Conservation (phyloP, 1,139 yeast species). For the Debaryomycetaceae sp. region DNA sequence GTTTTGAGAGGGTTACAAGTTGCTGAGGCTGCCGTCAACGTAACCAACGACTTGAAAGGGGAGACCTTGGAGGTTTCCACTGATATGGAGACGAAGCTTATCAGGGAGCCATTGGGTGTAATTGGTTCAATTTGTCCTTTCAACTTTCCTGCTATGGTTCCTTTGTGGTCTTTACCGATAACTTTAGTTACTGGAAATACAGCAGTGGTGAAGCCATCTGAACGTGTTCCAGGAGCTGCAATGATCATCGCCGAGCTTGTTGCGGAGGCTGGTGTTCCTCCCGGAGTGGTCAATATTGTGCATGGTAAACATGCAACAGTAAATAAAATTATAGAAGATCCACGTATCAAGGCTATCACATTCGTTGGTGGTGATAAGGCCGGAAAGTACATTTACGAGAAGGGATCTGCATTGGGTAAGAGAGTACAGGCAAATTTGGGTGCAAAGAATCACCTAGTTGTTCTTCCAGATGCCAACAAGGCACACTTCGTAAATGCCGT, state of each 20-base stretch:
- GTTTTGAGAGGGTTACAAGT: slow-evolving; percentile 80
- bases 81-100: slow-evolving; percentile 79
- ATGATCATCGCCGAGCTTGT: slow-evolving; percentile 73
- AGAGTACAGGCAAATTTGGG: slow-evolving; percentile 78
- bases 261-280: slow-evolving; percentile 74
- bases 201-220: slow-evolving; percentile 73
- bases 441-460: slow-evolving; percentile 74
- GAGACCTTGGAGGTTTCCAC: slow-evolving; percentile 64
- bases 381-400: slow-evolving; percentile 67
- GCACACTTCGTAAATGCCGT: slow-evolving; percentile 63
- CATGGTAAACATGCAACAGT: slow-evolving; percentile 80
- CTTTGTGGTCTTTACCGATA: slow-evolving; percentile 78
- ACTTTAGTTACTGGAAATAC: slow-evolving; percentile 78
- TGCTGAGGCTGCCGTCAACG: slow-evolving; percentile 65
- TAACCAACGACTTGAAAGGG: slow-evolving; percentile 66
- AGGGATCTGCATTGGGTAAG: slow-evolving; percentile 68
- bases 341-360: slow-evolving; percentile 74
- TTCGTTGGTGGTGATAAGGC: slow-evolving; percentile 79
- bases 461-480: slow-evolving; percentile 71
- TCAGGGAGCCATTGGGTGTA: slow-evolving; percentile 63
- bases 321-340: slow-evolving; percentile 69
- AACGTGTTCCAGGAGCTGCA: slow-evolving; percentile 78
- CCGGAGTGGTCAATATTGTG: slow-evolving; percentile 70
- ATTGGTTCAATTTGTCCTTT: slow-evolving; percentile 73
- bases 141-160: slow-evolving; percentile 86